Base-by-base conservation (phyloP, 306 rosid genomes). In the Quercus robur region DNA sequence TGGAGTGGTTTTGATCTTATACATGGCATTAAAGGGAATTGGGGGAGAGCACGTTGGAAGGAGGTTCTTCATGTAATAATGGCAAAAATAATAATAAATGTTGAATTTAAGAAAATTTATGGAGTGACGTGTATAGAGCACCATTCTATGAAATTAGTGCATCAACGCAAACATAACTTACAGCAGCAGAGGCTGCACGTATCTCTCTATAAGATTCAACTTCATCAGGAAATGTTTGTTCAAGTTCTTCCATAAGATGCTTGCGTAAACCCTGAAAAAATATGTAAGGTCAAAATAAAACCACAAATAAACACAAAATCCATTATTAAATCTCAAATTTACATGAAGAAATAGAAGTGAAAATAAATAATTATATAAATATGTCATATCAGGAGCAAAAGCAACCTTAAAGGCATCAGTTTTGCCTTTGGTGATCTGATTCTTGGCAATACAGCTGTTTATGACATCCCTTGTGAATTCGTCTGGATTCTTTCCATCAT, bases 401-500 rank as follows among this genome's bases (percentile, higher is more conserved):
- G 66, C 71, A 20, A 95, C 99, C 98, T 93, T 95, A 80, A 96
- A 86, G 57, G 97, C 89, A 73, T 93, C 97, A 15, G 99, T 87
- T 87, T 90, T 91, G 46, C 98, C 99, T 85, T 93, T 96, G 51
- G 98, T 93, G 75, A 84, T 91, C 84, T 93, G 98, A 90, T 96
- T 96, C 88, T 93, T 96, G 17, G 89, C 91, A 79, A 96, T 91
- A 78, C 98, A 91, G 81, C 90, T 90, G 83, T 90, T 96, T 75
- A 96, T 68, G 69, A 96, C 96, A 86, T 96, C 99, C 89, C 73
- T 88, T 6, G 97, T 93, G 75, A 96, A 93, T 71, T 96, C 97
- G 79, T 96, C 99, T 21, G 98, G 99, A 86, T 96, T 96, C 87
- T 96, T 94, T 76, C 97, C 99, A 68, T 93, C 97, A 56, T 94